Conservation (phyloP, 73 alveolate species). For the Paramecium biaurelia region DNA sequence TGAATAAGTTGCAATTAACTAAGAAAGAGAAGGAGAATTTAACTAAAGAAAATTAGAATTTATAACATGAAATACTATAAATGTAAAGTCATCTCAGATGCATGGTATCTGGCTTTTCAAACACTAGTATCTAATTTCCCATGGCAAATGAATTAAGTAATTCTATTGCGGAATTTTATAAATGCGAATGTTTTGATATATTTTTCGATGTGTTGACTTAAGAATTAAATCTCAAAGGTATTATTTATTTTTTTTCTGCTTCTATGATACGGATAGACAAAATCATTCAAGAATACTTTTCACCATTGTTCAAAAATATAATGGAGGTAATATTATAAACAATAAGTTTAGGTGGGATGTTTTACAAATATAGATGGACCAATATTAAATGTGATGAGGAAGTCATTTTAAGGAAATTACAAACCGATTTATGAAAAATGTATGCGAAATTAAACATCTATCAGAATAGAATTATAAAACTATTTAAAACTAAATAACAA, state of each 20-base stretch:
- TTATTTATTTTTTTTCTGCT: slow-evolving; percentile 82
- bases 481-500: slow-evolving; percentile 62
- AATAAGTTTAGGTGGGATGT: slow-evolving; percentile 54
- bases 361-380: slow-evolving; percentile 89
- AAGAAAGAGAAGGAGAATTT: slow-evolving; percentile 84
- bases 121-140: slow-evolving; percentile 91
- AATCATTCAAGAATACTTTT: slow-evolving; percentile 74
- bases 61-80: slow-evolving; percentile 84
- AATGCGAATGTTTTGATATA: slow-evolving; percentile 94
- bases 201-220: slow-evolving; percentile 95
- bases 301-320: slow-evolving; percentile 81
- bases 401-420: slow-evolving; percentile 91
- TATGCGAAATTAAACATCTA: slow-evolving; percentile 61
- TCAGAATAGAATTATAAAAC: slow-evolving; percentile 76
- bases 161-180: slow-evolving; percentile 88
- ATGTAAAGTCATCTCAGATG: slow-evolving; percentile 86
- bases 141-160: slow-evolving; percentile 89
- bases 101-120: slow-evolving; percentile 96
- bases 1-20: slow-evolving; percentile 83
- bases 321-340: slow-evolving; percentile 55
- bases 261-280: slow-evolving; percentile 75
- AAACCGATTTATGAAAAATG: slow-evolving; percentile 74
- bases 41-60: slow-evolving; percentile 80
- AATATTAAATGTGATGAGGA: slow-evolving; percentile 91
- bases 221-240: slow-evolving; percentile 92